Evolutionary conservation across 1,139 yeast genomes (phyloP).

Genomic region (Kodamaea alishanica): DNA sequence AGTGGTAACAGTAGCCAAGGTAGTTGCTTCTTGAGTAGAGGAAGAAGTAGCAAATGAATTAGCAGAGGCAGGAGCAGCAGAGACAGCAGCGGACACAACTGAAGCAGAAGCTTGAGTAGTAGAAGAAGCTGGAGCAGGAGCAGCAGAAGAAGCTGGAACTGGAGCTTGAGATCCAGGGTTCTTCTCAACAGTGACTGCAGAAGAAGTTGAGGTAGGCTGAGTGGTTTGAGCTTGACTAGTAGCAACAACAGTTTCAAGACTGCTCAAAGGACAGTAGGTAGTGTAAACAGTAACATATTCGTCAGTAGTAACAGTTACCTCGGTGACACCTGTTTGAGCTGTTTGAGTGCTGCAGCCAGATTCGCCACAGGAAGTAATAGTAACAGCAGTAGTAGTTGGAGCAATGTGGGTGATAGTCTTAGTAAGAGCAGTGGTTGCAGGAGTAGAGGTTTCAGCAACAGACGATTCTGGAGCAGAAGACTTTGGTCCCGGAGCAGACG

Average conservation of each 20-base stretch:
- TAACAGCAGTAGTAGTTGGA: conserved; percentile 1
- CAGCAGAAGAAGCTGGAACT: conserved; percentile 1
- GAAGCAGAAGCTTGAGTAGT: background rate
- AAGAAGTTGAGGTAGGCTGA: conserved; percentile 2
- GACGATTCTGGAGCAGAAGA: too few species aligned
- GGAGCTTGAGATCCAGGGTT: background rate
- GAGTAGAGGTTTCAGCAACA: background rate
- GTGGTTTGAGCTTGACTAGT: background rate
- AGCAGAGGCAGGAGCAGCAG: conserved; percentile 1
- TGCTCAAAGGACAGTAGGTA: conserved; percentile 14
- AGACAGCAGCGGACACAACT: background rate
- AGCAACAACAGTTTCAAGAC: background rate
- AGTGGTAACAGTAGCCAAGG: conserved; percentile 1
- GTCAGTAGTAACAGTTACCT: conserved; percentile 9
- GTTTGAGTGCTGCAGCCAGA: conserved; percentile 5
- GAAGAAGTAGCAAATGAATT: conserved; percentile 2
- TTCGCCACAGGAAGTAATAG: conserved; percentile 6
- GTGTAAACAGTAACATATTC: conserved; percentile 12
- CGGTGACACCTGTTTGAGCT: conserved; percentile 9
- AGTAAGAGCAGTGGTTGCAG: background rate
- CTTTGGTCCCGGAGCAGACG: too few species aligned
- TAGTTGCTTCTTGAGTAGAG: conserved; percentile 1
- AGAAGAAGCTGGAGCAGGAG: background rate
- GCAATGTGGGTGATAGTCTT: background rate
- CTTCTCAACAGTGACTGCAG: conserved; percentile 1